Percentiles rank a stretch among this genome's conserved stretches.
These are phyloP conservation scores for Macadamia integrifolia DNA, from an alignment of 164 flowering plant species.

Conservation along the genomic window DNA sequence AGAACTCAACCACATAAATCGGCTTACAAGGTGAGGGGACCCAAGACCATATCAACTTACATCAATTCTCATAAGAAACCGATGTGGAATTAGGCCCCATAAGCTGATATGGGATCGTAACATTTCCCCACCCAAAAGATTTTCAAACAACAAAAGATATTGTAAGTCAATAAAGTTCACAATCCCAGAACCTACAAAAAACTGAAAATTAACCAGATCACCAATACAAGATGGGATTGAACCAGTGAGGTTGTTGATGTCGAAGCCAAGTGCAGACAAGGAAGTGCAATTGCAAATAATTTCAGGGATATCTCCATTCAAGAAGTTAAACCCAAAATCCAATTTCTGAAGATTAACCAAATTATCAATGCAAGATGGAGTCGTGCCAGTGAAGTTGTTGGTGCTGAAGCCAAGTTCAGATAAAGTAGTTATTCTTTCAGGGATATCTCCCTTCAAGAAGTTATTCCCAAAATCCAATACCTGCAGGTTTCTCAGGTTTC, in stretches of 20 bases:
- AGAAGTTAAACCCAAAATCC: slow-evolving; percentile 55
- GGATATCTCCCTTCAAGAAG: slow-evolving; percentile 46
- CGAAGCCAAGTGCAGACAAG: slow-evolving; percentile 55
- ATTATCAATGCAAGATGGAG: slow-evolving; percentile 71
- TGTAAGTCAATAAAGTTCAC: slow-evolving; percentile 67
- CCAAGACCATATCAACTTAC: no score
- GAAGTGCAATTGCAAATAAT: slow-evolving; percentile 48
- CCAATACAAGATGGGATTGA: slow-evolving; percentile 64
- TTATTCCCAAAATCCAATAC: slow-evolving; percentile 71
- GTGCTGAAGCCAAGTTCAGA: slow-evolving; percentile 74
- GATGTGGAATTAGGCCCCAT: slow-evolving; percentile 31
- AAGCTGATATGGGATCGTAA: slow-evolving; percentile 58
- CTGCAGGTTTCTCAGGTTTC: slow-evolving; percentile 36
- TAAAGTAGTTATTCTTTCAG: slow-evolving; percentile 36
- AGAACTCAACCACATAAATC: no score
- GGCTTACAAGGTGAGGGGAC: no score
- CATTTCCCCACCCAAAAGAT: slow-evolving; percentile 59
- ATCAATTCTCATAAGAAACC: no score
- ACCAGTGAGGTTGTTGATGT: slow-evolving; percentile 76
- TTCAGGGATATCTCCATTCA: slow-evolving; percentile 47
- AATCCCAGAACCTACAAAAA: slow-evolving; percentile 61
- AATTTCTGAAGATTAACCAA: slow-evolving; percentile 65
- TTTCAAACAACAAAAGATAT: slow-evolving; percentile 66
- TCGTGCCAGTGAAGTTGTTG: slow-evolving; percentile 48
- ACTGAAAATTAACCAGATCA: slow-evolving; percentile 61